Percentiles rank a stretch among this genome's conserved stretches.
Conservation (phyloP, 352 stramenopile species). For the Globisporangium splendens region DNA sequence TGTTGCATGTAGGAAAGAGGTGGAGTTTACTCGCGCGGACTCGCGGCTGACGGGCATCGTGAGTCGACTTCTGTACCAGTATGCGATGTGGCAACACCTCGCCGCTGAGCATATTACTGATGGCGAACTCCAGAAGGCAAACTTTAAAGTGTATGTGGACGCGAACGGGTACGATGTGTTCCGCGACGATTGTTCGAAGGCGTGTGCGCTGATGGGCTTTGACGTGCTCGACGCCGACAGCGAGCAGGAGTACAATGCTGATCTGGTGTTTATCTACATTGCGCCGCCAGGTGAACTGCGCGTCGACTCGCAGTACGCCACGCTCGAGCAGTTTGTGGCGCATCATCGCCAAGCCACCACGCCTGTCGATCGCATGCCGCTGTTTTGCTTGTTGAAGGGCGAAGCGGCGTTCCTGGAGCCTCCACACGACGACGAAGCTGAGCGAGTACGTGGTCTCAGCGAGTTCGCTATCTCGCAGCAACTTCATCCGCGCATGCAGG, state of each 20-base stretch:
- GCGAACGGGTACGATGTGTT: slow-evolving; percentile 61
- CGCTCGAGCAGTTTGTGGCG: slow-evolving; percentile 33
- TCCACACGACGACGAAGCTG: slow-evolving; percentile 41
- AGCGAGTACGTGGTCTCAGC: slow-evolving; percentile 58
- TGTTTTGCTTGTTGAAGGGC: slow-evolving; percentile 68
- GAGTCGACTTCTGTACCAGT: slow-evolving; percentile 73
- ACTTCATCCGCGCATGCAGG: slow-evolving; percentile 42
- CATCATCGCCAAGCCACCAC: slow-evolving; percentile 15
- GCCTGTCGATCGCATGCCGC: slow-evolving; percentile 27
- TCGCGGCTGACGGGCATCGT: slow-evolving; percentile 52
- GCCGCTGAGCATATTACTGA: slow-evolving; percentile 13
- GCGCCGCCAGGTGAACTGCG: slow-evolving; percentile 44
- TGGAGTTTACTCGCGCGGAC: slow-evolving; percentile 49
- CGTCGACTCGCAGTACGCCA: slow-evolving; percentile 36
- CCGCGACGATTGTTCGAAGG: slow-evolving; percentile 21
- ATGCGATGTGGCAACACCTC: slow-evolving; percentile 39
- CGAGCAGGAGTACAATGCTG: slow-evolving; percentile 12
- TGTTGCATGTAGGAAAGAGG: slow-evolving; percentile 44
- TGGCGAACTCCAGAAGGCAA: neutral
- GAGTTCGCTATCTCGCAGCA: slow-evolving; percentile 80
- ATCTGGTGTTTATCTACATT: slow-evolving; percentile 68
- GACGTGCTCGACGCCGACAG: slow-evolving; percentile 20
- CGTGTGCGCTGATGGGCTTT: slow-evolving; percentile 53
- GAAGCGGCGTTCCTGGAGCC: slow-evolving; percentile 63
- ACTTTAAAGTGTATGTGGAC: slow-evolving; percentile 34